Evolutionary conservation across 441 rosid species (phyloP), one percentile per base, ranked within the genome.

Genomic region (Mallotus japonicus): DNA sequence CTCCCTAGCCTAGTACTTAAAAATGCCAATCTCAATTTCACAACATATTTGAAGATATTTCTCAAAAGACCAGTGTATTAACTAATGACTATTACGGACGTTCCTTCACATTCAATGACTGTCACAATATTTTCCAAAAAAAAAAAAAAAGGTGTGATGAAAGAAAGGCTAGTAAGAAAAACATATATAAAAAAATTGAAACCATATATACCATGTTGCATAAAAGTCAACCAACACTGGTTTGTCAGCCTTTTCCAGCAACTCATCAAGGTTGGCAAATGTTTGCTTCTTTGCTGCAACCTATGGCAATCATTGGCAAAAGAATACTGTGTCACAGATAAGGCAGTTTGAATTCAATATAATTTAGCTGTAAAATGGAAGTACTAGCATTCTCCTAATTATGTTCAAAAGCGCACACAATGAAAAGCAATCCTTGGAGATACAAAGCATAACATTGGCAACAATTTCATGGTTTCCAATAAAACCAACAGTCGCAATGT

Each of bases 161-260:
- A 7, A 40, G 59, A 34, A 49, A 71, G 49, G n/a, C 17, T 32
- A 14, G 13, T 46, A 50, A 60, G 13, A 22, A 34, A 22, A 58
- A 5, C 0, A n/a, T 6, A 40, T 2, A 4, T 5, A 32, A 57
- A 64, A 63, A n/a, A 50, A 40, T 15, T 8, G 24, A 44, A 8
- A 20, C 59, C 67, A 34, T 51, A 53, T 56, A 82, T 79, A 89
- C 98, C 95, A 94, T 56, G 98, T 89, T 2, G 98, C 98, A 70
- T 89, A 94, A 72, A 92, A 92, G 76, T 92, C 98, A 53, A 94
- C 96, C 32, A 92, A 71, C 20, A 95, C 88, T 13, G 99, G 99
- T 74, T 87, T 92, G 71, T 91, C 95, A 34, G 95, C 81, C 46
- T 85, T 87, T 53, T 72, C 80, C 79, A 95, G 84, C 78, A 95